Conservation (phyloP, 2,329 filamentous ascomycete species). For the Colletotrichum sansevieriae region DNA sequence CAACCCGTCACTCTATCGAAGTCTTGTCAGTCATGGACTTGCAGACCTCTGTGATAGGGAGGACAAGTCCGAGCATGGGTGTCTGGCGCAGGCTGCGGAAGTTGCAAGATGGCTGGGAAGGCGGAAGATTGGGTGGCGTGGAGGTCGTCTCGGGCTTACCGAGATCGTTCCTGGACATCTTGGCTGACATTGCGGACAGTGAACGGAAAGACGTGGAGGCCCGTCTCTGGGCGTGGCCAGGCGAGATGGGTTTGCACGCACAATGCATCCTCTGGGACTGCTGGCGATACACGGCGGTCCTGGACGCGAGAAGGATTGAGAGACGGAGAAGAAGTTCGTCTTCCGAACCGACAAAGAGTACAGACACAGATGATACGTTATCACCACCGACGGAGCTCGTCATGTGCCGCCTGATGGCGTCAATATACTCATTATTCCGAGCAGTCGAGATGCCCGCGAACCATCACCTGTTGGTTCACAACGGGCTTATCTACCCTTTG, state of each 20-base stretch:
- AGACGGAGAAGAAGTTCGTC: neutral
- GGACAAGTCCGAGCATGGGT: constrained; percentile 35
- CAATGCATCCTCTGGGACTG: constrained; percentile 49
- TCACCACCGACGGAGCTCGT: constrained; percentile 42
- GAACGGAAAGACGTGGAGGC: constrained; percentile 39
- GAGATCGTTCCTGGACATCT: constrained; percentile 46
- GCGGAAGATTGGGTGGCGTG: constrained; percentile 41
- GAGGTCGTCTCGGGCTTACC: constrained; percentile 49
- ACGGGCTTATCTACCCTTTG: constrained; percentile 47
- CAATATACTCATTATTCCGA: constrained; percentile 45
- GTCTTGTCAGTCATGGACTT: constrained; percentile 43
- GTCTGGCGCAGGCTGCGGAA: constrained; percentile 38
- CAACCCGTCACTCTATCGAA: constrained; percentile 32
- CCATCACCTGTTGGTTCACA: constrained; percentile 43
- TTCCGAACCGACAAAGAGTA: neutral
- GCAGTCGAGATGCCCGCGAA: constrained; percentile 39
- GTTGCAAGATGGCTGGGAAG: constrained; percentile 35
- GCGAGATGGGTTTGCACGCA: constrained; percentile 45
- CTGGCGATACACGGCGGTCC: constrained; percentile 45
- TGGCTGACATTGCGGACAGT: constrained; percentile 42
- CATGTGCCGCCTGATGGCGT: constrained; percentile 45
- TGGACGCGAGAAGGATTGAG: constrained; percentile 42
- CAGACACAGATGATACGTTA: neutral
- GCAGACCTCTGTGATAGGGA: constrained; percentile 36
- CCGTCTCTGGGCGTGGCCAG: constrained; percentile 44